Conservation (phyloP, 2,329 filamentous ascomycete species). For the Penicillium psychrosexuale region DNA sequence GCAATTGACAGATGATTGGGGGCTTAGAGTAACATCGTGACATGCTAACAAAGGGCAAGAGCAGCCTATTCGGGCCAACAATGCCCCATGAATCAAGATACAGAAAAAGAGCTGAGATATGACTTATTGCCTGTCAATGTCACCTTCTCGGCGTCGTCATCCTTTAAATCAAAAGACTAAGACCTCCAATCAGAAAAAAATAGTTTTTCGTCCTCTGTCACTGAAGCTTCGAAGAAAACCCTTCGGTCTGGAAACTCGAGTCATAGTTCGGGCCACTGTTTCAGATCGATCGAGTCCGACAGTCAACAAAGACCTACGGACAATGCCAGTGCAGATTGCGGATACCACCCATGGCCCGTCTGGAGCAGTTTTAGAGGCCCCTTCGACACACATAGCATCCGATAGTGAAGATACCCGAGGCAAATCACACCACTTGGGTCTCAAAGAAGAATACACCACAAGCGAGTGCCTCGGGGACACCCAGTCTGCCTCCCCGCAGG, state of each 20-base stretch:
- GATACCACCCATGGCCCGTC: background rate
- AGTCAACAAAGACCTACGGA: background rate
- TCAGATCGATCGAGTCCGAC: background rate
- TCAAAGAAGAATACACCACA: constrained; percentile 1
- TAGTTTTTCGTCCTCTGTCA: constrained; percentile 6
- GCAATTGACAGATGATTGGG: background rate
- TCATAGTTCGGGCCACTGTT: constrained; percentile 4
- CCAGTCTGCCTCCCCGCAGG: constrained; percentile 11
- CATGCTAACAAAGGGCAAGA: background rate
- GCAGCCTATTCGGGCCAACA: background rate
- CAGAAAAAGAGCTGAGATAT: background rate
- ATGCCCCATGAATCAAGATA: background rate
- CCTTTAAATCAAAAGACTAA: background rate
- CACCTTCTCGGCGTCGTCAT: constrained; percentile 1
- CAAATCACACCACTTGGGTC: background rate
- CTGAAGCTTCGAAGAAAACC: constrained; percentile 1
- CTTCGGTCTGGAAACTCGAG: background rate
- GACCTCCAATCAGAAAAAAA: background rate
- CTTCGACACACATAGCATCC: background rate
- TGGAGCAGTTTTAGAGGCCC: background rate
- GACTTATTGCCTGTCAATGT: constrained; percentile 4
- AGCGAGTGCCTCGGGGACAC: background rate
- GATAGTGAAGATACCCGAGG: background rate
- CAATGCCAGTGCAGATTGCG: background rate
- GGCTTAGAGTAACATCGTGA: background rate